Percentiles rank a stretch among this genome's conserved stretches.
Conservation (phyloP, 2,329 filamentous ascomycete species). For the Neoascochyta sp. region DNA sequence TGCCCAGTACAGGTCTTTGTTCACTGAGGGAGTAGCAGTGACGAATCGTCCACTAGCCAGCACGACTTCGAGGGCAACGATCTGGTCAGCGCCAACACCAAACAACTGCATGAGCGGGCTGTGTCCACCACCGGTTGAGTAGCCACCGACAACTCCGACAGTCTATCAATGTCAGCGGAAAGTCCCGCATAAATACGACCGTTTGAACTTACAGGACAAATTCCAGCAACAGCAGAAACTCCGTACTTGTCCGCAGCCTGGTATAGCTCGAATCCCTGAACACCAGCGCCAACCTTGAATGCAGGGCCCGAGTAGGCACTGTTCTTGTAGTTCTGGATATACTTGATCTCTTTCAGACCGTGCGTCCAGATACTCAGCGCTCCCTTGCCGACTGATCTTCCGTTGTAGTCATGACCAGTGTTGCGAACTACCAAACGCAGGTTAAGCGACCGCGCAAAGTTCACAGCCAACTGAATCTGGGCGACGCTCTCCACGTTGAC, state of each 20-base stretch:
- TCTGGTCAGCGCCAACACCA: constrained; percentile 35
- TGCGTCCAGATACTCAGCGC: constrained; percentile 31
- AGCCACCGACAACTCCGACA: constrained; percentile 50
- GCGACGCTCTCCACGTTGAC: constrained; percentile 28
- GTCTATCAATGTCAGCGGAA: constrained; percentile 20
- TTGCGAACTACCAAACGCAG: constrained; percentile 33
- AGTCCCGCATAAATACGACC: no score
- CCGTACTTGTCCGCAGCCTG: constrained; percentile 28
- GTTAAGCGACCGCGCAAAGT: constrained; percentile 30
- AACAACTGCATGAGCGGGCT: constrained; percentile 50
- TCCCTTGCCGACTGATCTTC: constrained; percentile 25
- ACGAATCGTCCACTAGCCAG: constrained; percentile 25
- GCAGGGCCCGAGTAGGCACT: constrained; percentile 25
- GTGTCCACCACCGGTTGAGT: constrained; percentile 51
- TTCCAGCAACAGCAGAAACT: constrained; percentile 24
- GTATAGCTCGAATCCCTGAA: constrained; percentile 31
- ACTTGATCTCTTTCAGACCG: constrained; percentile 29
- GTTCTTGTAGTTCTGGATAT: constrained; percentile 24
- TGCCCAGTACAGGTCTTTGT: constrained; percentile 39
- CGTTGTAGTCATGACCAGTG: constrained; percentile 33
- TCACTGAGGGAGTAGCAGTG: constrained; percentile 27
- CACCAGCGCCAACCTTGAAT: constrained; percentile 32
- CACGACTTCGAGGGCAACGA: constrained; percentile 37
- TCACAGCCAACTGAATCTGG: constrained; percentile 33
- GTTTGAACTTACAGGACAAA: constrained; percentile 34